Conservation (phyloP, 495 filamentous ascomycete species). For the Daldinia caldariorum region DNA sequence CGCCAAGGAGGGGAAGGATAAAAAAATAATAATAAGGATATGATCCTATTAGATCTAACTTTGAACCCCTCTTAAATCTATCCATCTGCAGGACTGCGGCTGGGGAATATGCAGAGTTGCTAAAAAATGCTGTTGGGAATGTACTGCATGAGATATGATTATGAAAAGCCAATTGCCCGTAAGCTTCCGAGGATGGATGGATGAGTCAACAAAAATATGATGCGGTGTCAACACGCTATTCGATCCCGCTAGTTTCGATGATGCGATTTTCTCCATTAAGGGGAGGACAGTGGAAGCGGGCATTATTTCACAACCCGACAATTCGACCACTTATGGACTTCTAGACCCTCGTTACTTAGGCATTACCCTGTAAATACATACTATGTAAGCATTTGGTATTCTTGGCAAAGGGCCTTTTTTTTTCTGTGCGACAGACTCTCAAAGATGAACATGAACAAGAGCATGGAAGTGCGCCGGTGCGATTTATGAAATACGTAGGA, state of each 20-base stretch:
- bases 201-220: slow-evolving; percentile 38
- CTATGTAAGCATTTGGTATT: slow-evolving; percentile 1
- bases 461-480: not conserved
- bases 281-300: not conserved
- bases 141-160: slow-evolving; percentile 13
- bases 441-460: not conserved
- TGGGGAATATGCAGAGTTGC: not conserved
- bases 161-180: slow-evolving; percentile 11
- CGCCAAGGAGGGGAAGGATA: slow-evolving; percentile 13
- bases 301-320: slow-evolving; percentile 12
- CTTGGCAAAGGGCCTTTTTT: not conserved
- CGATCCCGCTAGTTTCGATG: slow-evolving; percentile 20
- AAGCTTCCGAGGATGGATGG: slow-evolving; percentile 26
- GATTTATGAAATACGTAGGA: not conserved
- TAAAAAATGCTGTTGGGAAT: slow-evolving; percentile 5
- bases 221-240: slow-evolving; percentile 42
- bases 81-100: not conserved
- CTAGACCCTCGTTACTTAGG: slow-evolving; percentile 15
- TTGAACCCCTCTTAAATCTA: not conserved
- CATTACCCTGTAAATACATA: not conserved
- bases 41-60: not conserved
- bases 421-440: too few relatives aligned
- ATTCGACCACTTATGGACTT: slow-evolving; percentile 18
- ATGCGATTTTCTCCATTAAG: slow-evolving; percentile 27
- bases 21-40: too few relatives aligned